Base-by-base conservation (phyloP, 2,329 filamentous ascomycete species). In the Rutstroemia sp. region DNA sequence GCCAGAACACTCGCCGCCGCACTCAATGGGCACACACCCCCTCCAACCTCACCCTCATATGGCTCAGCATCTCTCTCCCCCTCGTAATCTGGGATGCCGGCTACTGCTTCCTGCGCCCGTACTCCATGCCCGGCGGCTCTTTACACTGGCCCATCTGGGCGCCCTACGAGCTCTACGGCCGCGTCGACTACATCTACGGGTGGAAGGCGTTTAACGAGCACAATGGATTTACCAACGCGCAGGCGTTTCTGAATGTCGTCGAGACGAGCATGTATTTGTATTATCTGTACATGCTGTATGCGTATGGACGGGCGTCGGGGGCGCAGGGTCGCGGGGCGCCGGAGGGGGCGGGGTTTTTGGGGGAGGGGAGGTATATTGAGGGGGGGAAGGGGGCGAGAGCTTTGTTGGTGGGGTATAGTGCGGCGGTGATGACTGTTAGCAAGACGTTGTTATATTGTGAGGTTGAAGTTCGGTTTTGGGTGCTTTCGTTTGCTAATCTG, bases 81-180 rank as follows among this genome's bases (percentile, higher is more conserved):
- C 72, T 87, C 12, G 83, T 88, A n/a, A 65, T 80, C 7, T 88
- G 85, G 86, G 86, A 88, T 65, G 6, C 88, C 83, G 86, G 86
- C 88, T 65, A 75, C 76, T 2, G 72, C 75, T 69, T 88, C 49
- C 71, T 86, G 39, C 83, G 86, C 48, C 86, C 86, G 14, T 76
- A 84, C 68, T 83, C 77, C 53, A 87, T 88, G 83, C 80, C 82
- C 0, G 84, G 84, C 30, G 83, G 84, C 4, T 73, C 69, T 14
- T 71, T 82, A 14, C 83, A 87, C 63, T 78, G 74, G 64, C 81
- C 82, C 0, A 65, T 88, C 50, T 89, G 81, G 79, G 75, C 72
- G 7, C 84, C 83, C 0, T 88, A 88, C 66, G 82, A 80, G 60
- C 73, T 87, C 0, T 88, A 89, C 65, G 83, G 80, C 1, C 73